Evolutionary conservation across 305 asterid species (phyloP).

Genomic region (Rubia tinctorum): DNA sequence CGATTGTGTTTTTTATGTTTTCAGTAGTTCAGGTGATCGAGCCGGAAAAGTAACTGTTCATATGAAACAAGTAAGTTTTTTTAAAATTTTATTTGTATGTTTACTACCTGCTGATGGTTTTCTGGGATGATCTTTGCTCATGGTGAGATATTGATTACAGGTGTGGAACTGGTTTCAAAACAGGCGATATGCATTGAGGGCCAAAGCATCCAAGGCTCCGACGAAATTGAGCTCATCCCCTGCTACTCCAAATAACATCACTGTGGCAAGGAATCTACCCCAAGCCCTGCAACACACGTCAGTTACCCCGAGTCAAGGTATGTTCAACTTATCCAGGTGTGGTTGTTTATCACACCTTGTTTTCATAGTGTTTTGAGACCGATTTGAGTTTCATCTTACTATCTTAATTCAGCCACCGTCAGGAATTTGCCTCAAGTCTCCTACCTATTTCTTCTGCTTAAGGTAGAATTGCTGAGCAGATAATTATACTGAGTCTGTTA

Average conservation of each 20-base stretch:
- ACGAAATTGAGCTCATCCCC: slow-evolving; percentile 40
- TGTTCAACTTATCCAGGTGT: background rate
- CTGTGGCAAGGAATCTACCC: slow-evolving; percentile 43
- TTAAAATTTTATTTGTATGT: slow-evolving; percentile 6
- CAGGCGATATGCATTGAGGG: slow-evolving; percentile 92
- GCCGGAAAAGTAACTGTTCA: slow-evolving; percentile 77
- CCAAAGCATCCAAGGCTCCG: slow-evolving; percentile 58
- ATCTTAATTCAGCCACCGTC: slow-evolving; percentile 38
- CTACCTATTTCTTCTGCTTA: slow-evolving; percentile 57
- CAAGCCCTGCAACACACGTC: slow-evolving; percentile 54
- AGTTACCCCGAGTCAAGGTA: slow-evolving; percentile 44
- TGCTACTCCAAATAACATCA: slow-evolving; percentile 47
- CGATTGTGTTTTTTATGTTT: slow-evolving; percentile 23
- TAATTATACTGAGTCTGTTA: slow-evolving; percentile 5
- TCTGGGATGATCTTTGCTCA: slow-evolving; percentile 9
- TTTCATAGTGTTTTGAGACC: background rate
- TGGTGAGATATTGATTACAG: slow-evolving; percentile 33
- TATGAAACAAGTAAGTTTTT: slow-evolving; percentile 65
- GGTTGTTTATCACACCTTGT: background rate
- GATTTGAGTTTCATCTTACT: slow-evolving; percentile 20
- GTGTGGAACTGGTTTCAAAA: slow-evolving; percentile 99
- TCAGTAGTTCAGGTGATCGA: slow-evolving; percentile 75
- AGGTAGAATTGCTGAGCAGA: slow-evolving; percentile 40
- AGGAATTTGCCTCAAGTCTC: slow-evolving; percentile 53
- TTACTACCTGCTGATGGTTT: background rate